These are phyloP conservation scores for Globisporangium yorkense DNA, from an alignment of 352 stramenopile genomes.

Conservation along the genomic window DNA sequence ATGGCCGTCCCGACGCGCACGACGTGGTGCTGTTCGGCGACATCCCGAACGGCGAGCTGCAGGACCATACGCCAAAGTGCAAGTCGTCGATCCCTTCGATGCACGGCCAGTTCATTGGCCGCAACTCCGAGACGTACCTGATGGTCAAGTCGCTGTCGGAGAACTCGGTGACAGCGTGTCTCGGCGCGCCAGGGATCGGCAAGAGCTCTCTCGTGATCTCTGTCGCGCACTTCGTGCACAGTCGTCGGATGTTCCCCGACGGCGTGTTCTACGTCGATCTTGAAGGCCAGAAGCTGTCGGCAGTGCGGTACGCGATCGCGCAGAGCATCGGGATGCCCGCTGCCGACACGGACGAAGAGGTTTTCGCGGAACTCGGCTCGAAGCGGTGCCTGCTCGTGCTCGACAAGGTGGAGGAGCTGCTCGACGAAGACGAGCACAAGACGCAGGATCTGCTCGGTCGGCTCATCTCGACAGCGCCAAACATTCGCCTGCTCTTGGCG, in stretches of 20 bases:
- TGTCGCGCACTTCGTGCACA: constrained; percentile 74
- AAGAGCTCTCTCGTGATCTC: constrained; percentile 83
- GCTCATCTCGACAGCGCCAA: constrained; percentile 63
- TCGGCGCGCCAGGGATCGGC: constrained; percentile 69
- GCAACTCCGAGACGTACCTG: constrained; percentile 73
- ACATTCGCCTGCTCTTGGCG: constrained; percentile 60
- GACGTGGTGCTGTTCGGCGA: constrained; percentile 71
- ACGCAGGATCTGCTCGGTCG: constrained; percentile 60
- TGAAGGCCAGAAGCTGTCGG: constrained; percentile 74
- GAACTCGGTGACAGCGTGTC: constrained; percentile 69
- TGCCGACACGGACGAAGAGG: constrained; percentile 69
- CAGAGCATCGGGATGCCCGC: constrained; percentile 73
- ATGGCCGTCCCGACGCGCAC: constrained; percentile 28
- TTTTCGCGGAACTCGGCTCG: constrained; percentile 64
- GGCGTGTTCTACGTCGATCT: constrained; percentile 82
- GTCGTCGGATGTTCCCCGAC: constrained; percentile 70
- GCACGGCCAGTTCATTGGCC: constrained; percentile 80
- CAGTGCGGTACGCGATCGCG: constrained; percentile 74
- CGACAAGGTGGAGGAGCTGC: constrained; percentile 75
- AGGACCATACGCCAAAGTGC: constrained; percentile 63
- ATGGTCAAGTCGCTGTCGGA: constrained; percentile 69
- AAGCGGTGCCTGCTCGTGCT: constrained; percentile 70
- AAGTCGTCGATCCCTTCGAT: constrained; percentile 75
- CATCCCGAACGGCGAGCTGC: constrained; percentile 46
- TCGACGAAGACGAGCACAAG: constrained; percentile 74